Conservation (phyloP, 2,329 filamentous ascomycete species). For the Knoxdaviesia proteae region DNA sequence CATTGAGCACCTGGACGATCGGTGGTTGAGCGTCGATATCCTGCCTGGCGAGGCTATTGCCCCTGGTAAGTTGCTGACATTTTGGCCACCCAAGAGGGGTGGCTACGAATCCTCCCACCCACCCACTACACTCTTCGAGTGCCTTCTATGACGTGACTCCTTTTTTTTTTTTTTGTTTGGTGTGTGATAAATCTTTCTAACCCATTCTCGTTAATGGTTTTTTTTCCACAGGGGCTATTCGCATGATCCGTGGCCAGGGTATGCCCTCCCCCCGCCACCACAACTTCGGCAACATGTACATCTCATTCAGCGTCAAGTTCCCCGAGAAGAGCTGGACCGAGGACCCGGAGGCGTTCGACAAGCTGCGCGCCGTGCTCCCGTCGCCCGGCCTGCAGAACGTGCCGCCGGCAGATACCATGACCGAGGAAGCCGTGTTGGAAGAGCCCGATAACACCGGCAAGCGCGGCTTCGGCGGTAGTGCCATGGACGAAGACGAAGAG, state of each 20-base stretch:
- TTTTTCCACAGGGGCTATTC: slow-evolving; percentile 48
- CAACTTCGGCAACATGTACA: slow-evolving; percentile 87
- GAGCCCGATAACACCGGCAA: slow-evolving; percentile 53
- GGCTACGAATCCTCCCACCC: too few species aligned
- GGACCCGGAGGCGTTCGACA: slow-evolving; percentile 49
- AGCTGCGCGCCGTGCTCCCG: slow-evolving; percentile 72
- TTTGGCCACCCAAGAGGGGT: too few species aligned
- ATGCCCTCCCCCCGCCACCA: slow-evolving; percentile 96
- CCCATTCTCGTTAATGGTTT: neutral
- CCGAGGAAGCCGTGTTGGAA: slow-evolving; percentile 72
- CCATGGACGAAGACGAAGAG: slow-evolving; percentile 50
- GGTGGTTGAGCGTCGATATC: slow-evolving; percentile 89
- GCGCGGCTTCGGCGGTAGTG: slow-evolving; percentile 41
- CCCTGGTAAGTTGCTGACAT: slow-evolving; percentile 42
- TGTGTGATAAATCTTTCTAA: neutral
- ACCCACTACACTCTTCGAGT: neutral
- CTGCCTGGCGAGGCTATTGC: slow-evolving; percentile 85
- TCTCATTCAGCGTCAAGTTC: slow-evolving; percentile 96
- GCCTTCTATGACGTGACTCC: slow-evolving; percentile 7
- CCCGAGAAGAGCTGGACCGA: slow-evolving; percentile 55
- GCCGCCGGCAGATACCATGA: slow-evolving; percentile 72
- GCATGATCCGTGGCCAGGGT: slow-evolving; percentile 87
- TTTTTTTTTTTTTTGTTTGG: neutral
- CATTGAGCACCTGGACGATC: slow-evolving; percentile 91
- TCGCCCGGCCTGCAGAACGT: slow-evolving; percentile 38